Evolutionary conservation across 2,329 filamentous ascomycete genomes (phyloP).

Genomic region (Ophiostoma triangulosporum): DNA sequence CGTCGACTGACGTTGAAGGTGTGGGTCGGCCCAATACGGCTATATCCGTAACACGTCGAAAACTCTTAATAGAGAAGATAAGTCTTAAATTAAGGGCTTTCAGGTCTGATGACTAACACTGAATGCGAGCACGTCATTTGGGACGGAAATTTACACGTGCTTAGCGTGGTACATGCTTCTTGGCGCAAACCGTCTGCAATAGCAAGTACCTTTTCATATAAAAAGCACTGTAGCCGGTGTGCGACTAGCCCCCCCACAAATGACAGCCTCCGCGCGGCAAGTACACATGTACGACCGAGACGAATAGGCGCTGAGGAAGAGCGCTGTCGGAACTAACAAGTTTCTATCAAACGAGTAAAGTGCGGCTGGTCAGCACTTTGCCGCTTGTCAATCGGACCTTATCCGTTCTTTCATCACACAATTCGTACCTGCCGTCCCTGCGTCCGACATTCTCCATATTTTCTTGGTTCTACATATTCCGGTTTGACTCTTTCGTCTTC

Average conservation of each 20-base stretch:
- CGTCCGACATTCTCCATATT: background rate
- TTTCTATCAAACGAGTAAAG: no score
- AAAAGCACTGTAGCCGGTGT: conserved; percentile 4
- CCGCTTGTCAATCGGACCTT: background rate
- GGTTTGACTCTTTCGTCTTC: no score
- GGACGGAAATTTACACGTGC: background rate
- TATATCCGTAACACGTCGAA: background rate
- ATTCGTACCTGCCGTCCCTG: background rate
- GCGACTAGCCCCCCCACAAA: background rate
- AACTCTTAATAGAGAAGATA: background rate
- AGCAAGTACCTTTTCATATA: background rate
- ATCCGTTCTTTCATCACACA: background rate
- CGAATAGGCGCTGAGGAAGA: no score
- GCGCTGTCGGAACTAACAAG: no score
- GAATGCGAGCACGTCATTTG: conserved; percentile 8
- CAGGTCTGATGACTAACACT: background rate
- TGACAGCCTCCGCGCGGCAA: conserved; percentile 4
- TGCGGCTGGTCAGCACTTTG: conserved; percentile 3
- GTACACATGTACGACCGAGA: background rate
- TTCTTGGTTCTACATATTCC: background rate
- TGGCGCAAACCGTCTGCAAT: background rate
- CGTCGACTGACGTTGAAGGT: background rate
- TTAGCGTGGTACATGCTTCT: background rate
- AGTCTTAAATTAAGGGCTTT: background rate
- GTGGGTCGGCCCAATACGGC: background rate